Evolutionary conservation across 2,329 filamentous ascomycete genomes (phyloP), one percentile per base, ranked within the genome.

Genomic region (Exophiala mesophila): DNA sequence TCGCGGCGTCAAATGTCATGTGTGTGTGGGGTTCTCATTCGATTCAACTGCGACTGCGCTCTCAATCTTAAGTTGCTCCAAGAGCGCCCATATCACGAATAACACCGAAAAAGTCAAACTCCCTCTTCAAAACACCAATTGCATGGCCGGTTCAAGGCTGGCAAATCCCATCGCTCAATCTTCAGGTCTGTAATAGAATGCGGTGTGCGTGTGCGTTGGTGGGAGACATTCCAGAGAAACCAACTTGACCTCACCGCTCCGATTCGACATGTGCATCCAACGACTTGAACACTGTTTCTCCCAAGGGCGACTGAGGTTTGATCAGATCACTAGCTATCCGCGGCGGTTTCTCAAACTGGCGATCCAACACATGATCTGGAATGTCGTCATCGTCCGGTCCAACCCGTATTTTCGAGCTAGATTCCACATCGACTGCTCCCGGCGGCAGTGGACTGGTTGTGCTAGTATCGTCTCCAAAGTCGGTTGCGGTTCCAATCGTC

Each of bases 241-340:
- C 12, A 26, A 26, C 6, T 6, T 12, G 7, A 26, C 23, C 9
- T 34, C 32, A 34, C 32, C n/a, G 17, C 7, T 18, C 39, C 12
- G 35, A n/a, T n/a, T 32, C 19, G 10, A 49, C 10, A 20, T 42
- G 35, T 19, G 45, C 32, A 26, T 48, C 23, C 10, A 51, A 15
- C 21, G 48, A 48, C 9, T 39, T 40, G 20, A 51, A 36, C 24
- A 51, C 28, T 18, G 32, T 44, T 9, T 45, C 48, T 17, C 33
- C 36, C 13, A 46, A 28, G 5, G 52, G 49, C 9, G 43, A 48
- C 18, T 49, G 43, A 16, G 47, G 41, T 29, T 50, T 49, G 20
- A 54, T 50, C 37, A 54, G n/a, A 35, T 52, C 52, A 35, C 52
- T 54, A 10, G 36, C 49, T 30, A 53, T 48, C 1, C 52, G 49